Evolutionary conservation across 2,329 filamentous ascomycete species (phyloP).

Genomic region (Neofusicoccum sp.): DNA sequence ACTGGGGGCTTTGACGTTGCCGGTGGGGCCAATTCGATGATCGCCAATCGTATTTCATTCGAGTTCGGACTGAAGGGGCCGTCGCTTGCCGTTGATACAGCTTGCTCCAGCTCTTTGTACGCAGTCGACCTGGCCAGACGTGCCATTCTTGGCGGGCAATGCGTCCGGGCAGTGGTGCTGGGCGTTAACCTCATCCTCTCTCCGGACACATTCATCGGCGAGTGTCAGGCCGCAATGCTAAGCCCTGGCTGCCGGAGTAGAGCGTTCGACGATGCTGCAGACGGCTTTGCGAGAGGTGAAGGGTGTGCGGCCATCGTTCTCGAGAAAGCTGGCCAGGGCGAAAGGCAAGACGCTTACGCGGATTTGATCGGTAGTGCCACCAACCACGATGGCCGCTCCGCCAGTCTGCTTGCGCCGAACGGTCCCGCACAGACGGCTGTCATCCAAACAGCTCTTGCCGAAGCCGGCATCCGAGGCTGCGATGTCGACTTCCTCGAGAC

Average conservation of each 20-base stretch:
- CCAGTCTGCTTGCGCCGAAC: slow-evolving; percentile 58
- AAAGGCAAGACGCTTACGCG: slow-evolving; percentile 57
- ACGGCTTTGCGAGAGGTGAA: too few species aligned
- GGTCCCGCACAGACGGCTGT: slow-evolving; percentile 44
- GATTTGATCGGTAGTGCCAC: slow-evolving; percentile 45
- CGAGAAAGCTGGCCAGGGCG: slow-evolving; percentile 50
- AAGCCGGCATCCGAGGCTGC: slow-evolving; percentile 30
- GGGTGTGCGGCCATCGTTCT: too few species aligned
- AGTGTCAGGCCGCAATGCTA: too few species aligned
- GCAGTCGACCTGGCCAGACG: slow-evolving; percentile 30
- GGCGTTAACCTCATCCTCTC: too few species aligned
- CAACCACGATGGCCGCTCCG: slow-evolving; percentile 56
- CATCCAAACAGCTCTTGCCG: slow-evolving; percentile 35
- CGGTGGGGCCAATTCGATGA: slow-evolving; percentile 28
- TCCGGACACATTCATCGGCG: too few species aligned
- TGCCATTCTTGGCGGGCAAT: slow-evolving; percentile 19
- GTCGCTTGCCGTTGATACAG: slow-evolving; percentile 31
- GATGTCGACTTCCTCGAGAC: slow-evolving; percentile 23
- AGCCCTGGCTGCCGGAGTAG: too few species aligned
- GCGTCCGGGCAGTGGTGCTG: slow-evolving; percentile 5
- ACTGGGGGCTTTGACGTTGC: too few species aligned
- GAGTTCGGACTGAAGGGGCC: slow-evolving; percentile 32
- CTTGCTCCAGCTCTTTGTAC: slow-evolving; percentile 29
- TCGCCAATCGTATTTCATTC: slow-evolving; percentile 30
- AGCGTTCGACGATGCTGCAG: too few species aligned